A percentile compares a stretch with the other conserved stretches of the same genome.
Evolutionary conservation across 208 protist species (phyloP).

Genomic region (Leptomonas pyrrhocoris): DNA sequence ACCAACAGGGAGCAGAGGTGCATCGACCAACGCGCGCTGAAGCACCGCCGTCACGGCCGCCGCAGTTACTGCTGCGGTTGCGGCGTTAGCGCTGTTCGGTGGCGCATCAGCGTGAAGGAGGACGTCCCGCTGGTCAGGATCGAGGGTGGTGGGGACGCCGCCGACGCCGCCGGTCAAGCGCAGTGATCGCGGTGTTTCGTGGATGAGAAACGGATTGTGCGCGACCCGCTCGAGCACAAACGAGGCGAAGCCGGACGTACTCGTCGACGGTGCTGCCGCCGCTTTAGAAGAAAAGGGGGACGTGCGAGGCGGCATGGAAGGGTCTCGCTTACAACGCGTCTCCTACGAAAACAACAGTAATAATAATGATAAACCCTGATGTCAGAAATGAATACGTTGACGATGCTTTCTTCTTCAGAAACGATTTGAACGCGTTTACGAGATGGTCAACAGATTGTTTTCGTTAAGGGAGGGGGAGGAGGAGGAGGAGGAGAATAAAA

Average conservation of each 20-base stretch:
- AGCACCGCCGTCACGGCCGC: constrained; percentile 36
- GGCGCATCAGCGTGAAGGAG: constrained; percentile 6
- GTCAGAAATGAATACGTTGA: too few species aligned
- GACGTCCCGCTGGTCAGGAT: constrained; percentile 22
- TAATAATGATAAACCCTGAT: too few species aligned
- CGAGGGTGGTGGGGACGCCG: constrained; percentile 19
- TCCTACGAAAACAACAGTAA: too few species aligned
- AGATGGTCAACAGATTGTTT: too few species aligned
- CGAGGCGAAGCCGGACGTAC: constrained; percentile 30
- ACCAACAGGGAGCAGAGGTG: constrained; percentile 59
- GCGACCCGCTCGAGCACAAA: constrained; percentile 46
- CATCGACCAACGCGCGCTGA: constrained; percentile 58
- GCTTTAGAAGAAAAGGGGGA: neutral
- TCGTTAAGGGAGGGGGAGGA: too few species aligned
- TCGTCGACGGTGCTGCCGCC: constrained; percentile 2
- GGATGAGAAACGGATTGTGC: constrained; percentile 45
- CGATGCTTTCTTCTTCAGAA: too few species aligned
- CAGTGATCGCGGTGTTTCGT: constrained; percentile 37
- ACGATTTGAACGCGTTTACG: too few species aligned
- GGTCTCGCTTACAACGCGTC: too few species aligned
- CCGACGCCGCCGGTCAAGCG: neutral
- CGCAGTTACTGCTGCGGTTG: too few species aligned
- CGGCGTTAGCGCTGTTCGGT: neutral
- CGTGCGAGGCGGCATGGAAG: constrained; percentile 5
- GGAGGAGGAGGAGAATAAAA: too few species aligned